Conservation (phyloP, 805 yeast genomes). For the Pichia scutulata region DNA sequence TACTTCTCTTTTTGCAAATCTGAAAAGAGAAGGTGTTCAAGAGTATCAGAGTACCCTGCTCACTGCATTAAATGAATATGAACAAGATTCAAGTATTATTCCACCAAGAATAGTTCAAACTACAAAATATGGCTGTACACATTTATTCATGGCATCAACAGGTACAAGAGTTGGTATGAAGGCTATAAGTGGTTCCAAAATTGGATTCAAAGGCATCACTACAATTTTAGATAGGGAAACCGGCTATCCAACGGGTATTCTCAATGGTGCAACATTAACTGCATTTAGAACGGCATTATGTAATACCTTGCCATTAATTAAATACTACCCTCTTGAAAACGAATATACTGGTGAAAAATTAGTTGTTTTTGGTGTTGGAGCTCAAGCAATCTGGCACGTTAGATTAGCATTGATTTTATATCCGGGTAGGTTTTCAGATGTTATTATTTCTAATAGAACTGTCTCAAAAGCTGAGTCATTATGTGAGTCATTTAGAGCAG, state of each 20-base stretch:
- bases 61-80: slow-evolving; percentile 34
- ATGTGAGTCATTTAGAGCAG: slow-evolving; percentile 22
- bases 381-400: slow-evolving; percentile 60
- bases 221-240: slow-evolving; percentile 40
- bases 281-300: slow-evolving; percentile 64
- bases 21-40: slow-evolving; percentile 24
- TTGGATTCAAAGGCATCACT: slow-evolving; percentile 55
- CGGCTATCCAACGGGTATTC: slow-evolving; percentile 45
- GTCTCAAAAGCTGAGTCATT: slow-evolving; percentile 32
- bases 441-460: slow-evolving; percentile 41
- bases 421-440: slow-evolving; percentile 29
- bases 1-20: slow-evolving; percentile 20
- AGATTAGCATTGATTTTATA: slow-evolving; percentile 36
- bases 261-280: slow-evolving; percentile 52
- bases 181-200: slow-evolving; percentile 47
- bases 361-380: slow-evolving; percentile 52
- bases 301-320: slow-evolving; percentile 39
- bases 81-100: slow-evolving; percentile 36
- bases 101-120: slow-evolving; percentile 48
- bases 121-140: slow-evolving; percentile 32
- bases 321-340: slow-evolving; percentile 24
- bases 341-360: slow-evolving; percentile 16
- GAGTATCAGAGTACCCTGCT: slow-evolving; percentile 32
- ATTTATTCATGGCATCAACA: slow-evolving; percentile 61
- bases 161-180: slow-evolving; percentile 52